Conservation (phyloP, 2,329 filamentous ascomycete genomes). For the Microdochium bolleyi region DNA sequence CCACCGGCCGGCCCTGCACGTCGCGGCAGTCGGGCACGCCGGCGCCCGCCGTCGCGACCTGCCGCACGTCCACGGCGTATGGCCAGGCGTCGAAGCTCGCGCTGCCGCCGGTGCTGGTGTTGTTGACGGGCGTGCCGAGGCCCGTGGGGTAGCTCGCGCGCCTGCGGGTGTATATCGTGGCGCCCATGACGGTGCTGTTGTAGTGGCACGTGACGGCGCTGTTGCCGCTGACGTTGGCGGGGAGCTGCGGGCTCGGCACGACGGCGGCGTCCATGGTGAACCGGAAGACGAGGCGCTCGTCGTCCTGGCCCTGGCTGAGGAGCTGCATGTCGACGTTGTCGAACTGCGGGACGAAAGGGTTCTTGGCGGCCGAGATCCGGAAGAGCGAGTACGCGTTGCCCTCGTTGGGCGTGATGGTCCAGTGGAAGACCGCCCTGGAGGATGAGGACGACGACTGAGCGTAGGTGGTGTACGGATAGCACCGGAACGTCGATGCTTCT, state of each 20-base stretch:
- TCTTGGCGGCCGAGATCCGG: constrained; percentile 45
- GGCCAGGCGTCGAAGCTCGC: constrained; percentile 41
- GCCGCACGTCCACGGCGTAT: constrained; percentile 46
- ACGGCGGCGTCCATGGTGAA: constrained; percentile 44
- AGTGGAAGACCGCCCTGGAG: constrained; percentile 47
- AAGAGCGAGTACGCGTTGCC: constrained; percentile 21
- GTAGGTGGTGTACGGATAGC: constrained; percentile 49
- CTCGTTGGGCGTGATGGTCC: constrained; percentile 43
- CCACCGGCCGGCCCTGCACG: constrained; percentile 23
- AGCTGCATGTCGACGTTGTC: constrained; percentile 10
- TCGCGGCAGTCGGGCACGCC: constrained; percentile 47
- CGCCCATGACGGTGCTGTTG: constrained; percentile 45
- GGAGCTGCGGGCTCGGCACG: constrained; percentile 34
- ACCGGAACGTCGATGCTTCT: constrained; percentile 51
- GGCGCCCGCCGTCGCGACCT: constrained; percentile 37
- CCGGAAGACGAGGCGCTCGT: constrained; percentile 51
- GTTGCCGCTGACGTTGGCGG: constrained; percentile 23
- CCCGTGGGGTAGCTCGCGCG: background rate
- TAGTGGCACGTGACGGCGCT: constrained; percentile 46
- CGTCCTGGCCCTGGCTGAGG: constrained; percentile 23
- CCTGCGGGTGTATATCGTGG: constrained; percentile 19
- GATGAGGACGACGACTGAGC: constrained; percentile 25
- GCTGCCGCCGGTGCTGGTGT: background rate
- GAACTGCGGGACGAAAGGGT: constrained; percentile 50
- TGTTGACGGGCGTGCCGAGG: background rate